Conservation (phyloP, 257 asterid genomes). For the Marsdenia floribunda region DNA sequence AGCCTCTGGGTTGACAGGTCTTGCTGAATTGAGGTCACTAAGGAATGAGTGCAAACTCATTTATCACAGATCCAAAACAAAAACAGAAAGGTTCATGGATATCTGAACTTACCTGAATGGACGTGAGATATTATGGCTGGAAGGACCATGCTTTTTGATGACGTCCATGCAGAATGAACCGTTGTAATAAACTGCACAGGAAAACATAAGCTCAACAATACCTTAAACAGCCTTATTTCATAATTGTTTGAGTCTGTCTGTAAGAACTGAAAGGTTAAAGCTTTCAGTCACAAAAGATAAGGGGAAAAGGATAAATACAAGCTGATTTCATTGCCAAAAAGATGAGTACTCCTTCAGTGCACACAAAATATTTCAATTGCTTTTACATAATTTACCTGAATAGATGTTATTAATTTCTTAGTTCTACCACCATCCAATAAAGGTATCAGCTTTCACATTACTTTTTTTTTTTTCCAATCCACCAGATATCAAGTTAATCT, state of each 20-base stretch:
- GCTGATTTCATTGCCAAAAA: too few species aligned
- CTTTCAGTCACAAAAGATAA: too few species aligned
- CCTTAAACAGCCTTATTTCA: background rate
- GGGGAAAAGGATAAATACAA: too few species aligned
- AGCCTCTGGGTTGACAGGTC: background rate
- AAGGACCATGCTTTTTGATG: background rate
- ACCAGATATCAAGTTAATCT: too few species aligned
- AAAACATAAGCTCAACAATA: background rate
- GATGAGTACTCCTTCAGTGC: background rate
- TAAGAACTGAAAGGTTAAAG: too few species aligned
- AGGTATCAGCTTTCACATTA: background rate
- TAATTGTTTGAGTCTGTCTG: background rate
- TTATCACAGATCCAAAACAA: background rate
- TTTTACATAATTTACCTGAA: too few species aligned
- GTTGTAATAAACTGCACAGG: background rate
- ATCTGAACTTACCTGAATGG: too few species aligned
- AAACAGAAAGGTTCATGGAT: too few species aligned
- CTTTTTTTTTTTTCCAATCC: too few species aligned
- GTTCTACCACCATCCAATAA: too few species aligned
- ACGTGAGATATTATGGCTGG: background rate
- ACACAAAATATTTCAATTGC: background rate
- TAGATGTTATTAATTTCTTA: too few species aligned
- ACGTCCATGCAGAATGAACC: background rate
- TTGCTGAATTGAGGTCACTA: slow-evolving; percentile 3
- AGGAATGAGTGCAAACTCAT: background rate